Percentiles rank a stretch among this genome's conserved stretches.
phyloP scores from a whole-genome alignment of 805 yeast species.

The Danielia reshetovae region DNA sequence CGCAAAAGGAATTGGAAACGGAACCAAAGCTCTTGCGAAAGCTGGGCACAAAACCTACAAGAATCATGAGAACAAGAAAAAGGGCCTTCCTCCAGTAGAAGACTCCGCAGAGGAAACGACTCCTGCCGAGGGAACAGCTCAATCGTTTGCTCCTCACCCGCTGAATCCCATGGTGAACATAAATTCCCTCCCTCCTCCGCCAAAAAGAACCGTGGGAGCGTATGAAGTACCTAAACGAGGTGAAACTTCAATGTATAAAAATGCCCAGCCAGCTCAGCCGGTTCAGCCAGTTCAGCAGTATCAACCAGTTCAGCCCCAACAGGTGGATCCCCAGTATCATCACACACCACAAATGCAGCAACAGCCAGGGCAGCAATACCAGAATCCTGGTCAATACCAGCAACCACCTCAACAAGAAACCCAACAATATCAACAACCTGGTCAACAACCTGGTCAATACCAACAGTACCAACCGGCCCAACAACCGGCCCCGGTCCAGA shows the following conservation, averaged over 20 bases:
- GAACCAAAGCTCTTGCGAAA: slow-evolving; percentile 44
- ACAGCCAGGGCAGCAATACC: slow-evolving; percentile 10
- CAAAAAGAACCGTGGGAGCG: slow-evolving; percentile 35
- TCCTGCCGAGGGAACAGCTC: no score
- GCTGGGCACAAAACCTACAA: slow-evolving; percentile 52
- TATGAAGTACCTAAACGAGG: slow-evolving; percentile 18
- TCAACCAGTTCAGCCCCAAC: slow-evolving; percentile 8
- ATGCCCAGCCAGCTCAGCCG: background rate
- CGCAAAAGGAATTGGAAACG: slow-evolving; percentile 48
- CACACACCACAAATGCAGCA: slow-evolving; percentile 10
- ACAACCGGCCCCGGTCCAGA: slow-evolving; percentile 3
- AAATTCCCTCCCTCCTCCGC: slow-evolving; percentile 41
- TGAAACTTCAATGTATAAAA: slow-evolving; percentile 6
- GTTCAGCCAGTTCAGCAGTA: slow-evolving; percentile 8
- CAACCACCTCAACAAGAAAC: slow-evolving; percentile 1
- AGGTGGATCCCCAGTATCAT: background rate
- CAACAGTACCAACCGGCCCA: slow-evolving; percentile 4
- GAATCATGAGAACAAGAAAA: slow-evolving; percentile 29
- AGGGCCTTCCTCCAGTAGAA: slow-evolving; percentile 17
- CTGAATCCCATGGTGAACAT: slow-evolving; percentile 22
- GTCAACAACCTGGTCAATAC: slow-evolving; percentile 3
- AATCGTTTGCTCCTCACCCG: slow-evolving; percentile 1
- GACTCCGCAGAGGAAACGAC: background rate
- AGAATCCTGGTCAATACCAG: slow-evolving; percentile 1
- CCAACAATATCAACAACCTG: slow-evolving; percentile 1